Evolutionary conservation across 208 protist species (phyloP).

Genomic region (Crithidia brevicula): DNA sequence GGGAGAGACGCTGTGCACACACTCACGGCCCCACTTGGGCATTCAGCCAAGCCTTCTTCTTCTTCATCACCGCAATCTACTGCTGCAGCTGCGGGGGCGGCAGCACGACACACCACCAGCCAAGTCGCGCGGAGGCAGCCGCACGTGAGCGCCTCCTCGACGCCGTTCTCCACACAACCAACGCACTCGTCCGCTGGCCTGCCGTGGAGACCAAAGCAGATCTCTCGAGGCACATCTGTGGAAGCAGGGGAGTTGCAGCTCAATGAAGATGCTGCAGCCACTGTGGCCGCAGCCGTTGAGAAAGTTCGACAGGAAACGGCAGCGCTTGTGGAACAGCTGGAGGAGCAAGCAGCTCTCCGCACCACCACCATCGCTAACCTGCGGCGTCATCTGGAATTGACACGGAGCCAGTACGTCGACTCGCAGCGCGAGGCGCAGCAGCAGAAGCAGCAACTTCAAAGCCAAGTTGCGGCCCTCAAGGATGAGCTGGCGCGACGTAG

Average conservation of each 20-base stretch:
- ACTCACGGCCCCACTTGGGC: no score
- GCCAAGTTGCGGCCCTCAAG: conserved; percentile 74
- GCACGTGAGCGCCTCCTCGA: no score
- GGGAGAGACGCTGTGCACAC: no score
- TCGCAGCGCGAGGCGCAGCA: conserved; percentile 24
- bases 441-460: conserved; percentile 26
- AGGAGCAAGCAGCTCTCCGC: conserved; percentile 56
- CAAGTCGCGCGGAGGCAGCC: no score
- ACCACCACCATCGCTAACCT: conserved; percentile 57
- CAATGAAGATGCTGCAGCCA: background rate
- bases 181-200: conserved; percentile 12
- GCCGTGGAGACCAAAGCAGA: conserved; percentile 42
- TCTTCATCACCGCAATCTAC: no score
- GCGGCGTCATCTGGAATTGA: conserved; percentile 50
- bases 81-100: no score
- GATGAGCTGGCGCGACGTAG: conserved; percentile 74
- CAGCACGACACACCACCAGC: no score
- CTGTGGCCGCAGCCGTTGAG: background rate
- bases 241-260: background rate
- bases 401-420: conserved; percentile 38
- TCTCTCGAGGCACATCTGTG: conserved; percentile 50
- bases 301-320: conserved; percentile 15
- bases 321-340: conserved; percentile 33
- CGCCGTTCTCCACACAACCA: background rate
- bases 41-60: no score